Conservation (phyloP, 129 eudicot species). For the Arctium minus region DNA sequence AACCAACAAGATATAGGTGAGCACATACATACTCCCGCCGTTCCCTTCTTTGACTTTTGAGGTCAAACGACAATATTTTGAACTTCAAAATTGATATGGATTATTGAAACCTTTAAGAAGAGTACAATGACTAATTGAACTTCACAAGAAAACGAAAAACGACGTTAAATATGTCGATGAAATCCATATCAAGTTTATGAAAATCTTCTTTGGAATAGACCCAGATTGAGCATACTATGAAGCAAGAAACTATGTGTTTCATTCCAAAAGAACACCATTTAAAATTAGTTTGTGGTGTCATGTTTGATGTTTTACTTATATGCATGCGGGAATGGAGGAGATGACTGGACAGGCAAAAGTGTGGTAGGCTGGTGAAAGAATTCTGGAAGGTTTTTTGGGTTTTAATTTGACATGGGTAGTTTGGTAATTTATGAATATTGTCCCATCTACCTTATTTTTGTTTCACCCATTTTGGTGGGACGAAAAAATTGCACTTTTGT, state of each 20-base stretch:
- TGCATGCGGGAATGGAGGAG: too few relatives aligned
- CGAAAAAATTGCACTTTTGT: neutral
- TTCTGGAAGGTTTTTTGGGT: neutral
- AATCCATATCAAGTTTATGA: neutral
- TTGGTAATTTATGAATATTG: neutral
- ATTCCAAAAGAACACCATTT: too few relatives aligned
- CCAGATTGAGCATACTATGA: neutral
- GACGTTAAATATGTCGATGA: neutral
- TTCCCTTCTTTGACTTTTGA: conserved; percentile 6
- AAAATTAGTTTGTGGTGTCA: too few relatives aligned
- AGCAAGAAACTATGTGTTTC: neutral
- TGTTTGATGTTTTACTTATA: too few relatives aligned
- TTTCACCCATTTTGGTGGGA: neutral
- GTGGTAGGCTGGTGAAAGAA: neutral
- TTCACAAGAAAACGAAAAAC: neutral
- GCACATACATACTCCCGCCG: neutral
- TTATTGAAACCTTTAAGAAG: neutral
- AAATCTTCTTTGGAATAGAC: neutral
- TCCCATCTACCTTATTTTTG: neutral
- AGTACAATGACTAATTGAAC: neutral
- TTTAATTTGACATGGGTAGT: neutral
- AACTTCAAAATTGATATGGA: neutral
- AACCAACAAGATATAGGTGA: neutral
- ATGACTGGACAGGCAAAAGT: neutral
- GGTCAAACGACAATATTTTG: neutral